Evolutionary conservation across 352 stramenopile genomes (phyloP).

Genomic region (Globisporangium sylvaticum): DNA sequence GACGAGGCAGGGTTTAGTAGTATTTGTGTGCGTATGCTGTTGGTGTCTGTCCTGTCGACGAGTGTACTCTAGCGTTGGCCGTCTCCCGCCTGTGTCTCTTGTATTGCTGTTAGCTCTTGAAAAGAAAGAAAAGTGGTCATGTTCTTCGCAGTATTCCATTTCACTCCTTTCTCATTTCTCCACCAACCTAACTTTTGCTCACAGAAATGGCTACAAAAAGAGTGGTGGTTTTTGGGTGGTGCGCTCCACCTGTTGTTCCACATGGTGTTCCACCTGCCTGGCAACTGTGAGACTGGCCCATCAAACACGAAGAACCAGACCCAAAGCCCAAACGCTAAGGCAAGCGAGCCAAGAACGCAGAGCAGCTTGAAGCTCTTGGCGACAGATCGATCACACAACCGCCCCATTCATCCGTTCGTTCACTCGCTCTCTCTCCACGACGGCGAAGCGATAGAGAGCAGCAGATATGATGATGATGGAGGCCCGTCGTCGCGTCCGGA

Average conservation of each 20-base stretch:
- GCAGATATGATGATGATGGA: background rate
- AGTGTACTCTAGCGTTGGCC: background rate
- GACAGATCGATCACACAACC: conserved; percentile 1
- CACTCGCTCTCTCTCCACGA: background rate
- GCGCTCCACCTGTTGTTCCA: background rate
- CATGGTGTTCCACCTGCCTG: background rate
- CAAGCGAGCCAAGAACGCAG: background rate
- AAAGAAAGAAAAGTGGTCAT: background rate
- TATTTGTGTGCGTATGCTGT: background rate
- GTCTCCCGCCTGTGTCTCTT: background rate
- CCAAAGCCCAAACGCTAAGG: background rate
- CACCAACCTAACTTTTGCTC: too few species aligned
- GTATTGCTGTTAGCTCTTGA: background rate
- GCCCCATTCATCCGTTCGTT: background rate
- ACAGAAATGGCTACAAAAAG: background rate
- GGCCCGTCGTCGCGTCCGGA: background rate
- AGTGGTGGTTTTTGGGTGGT: background rate
- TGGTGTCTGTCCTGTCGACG: background rate
- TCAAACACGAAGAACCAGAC: background rate
- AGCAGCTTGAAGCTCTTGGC: background rate
- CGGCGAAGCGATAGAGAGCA: background rate
- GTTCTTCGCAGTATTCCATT: background rate
- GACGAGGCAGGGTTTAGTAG: too few species aligned
- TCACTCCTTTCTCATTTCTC: too few species aligned
- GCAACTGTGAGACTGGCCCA: background rate